phyloP scores from a whole-genome alignment of 768 basidiomycete species.

The Macrolepiota dolichaula region DNA sequence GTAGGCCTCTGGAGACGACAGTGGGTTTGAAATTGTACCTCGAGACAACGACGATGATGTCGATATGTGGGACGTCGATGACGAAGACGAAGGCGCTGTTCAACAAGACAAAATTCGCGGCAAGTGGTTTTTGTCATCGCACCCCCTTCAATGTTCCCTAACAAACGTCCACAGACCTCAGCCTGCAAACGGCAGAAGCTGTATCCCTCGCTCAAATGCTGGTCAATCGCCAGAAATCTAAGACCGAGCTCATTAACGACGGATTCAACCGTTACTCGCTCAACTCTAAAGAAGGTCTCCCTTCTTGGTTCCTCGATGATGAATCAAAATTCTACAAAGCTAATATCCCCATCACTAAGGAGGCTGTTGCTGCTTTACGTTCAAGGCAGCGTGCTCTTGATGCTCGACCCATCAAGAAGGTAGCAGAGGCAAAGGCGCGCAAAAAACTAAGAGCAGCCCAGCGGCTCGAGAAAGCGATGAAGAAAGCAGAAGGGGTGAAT shows the following conservation, averaged over 20 bases:
- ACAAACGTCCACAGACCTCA: slow-evolving; percentile 33
- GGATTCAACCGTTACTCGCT: slow-evolving; percentile 95
- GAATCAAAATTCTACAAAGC: slow-evolving; percentile 90
- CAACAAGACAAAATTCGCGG: slow-evolving; percentile 67
- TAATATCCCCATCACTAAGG: slow-evolving; percentile 96
- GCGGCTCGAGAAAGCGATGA: slow-evolving; percentile 86
- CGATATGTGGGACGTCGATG: slow-evolving; percentile 79
- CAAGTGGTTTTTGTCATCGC: slow-evolving; percentile 31
- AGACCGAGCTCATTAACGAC: slow-evolving; percentile 86
- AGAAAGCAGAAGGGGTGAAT: slow-evolving; percentile 93
- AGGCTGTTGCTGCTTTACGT: slow-evolving; percentile 81
- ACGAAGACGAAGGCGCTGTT: slow-evolving; percentile 68
- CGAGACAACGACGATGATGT: slow-evolving; percentile 55
- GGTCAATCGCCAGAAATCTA: slow-evolving; percentile 87
- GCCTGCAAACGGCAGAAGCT: slow-evolving; percentile 84
- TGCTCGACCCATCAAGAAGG: slow-evolving; percentile 97
- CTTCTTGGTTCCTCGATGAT: slow-evolving; percentile 96
- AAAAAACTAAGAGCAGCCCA: slow-evolving; percentile 91
- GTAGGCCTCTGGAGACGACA: slow-evolving; percentile 21
- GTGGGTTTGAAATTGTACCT: slow-evolving; percentile 78
- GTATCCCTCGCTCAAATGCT: slow-evolving; percentile 88
- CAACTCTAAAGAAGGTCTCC: slow-evolving; percentile 88
- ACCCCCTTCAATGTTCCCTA: not conserved
- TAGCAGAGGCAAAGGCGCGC: slow-evolving; percentile 96
- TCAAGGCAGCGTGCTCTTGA: slow-evolving; percentile 92